Evolutionary conservation across 2,329 filamentous ascomycete species (phyloP), one percentile per base, ranked within the genome.

Genomic region (Aurifilum marmelostoma): DNA sequence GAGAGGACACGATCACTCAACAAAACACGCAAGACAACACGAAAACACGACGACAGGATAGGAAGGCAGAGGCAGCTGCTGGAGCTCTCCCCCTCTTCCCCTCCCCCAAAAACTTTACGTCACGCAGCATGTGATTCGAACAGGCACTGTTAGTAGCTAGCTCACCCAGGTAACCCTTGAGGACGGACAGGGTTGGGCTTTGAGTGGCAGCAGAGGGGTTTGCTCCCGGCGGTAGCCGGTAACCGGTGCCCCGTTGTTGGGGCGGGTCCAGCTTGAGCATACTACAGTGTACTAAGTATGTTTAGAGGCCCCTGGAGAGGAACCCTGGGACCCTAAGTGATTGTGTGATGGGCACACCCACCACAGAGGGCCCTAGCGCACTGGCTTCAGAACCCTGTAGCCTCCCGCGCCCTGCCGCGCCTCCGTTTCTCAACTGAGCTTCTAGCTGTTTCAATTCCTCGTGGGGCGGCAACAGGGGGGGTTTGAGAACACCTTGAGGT

Each of bases 401-500:
- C 54, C n/a, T 24, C n/a, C n/a, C n/a, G n/a, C n/a, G n/a, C n/a
- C n/a, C n/a, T n/a, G n/a, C n/a, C n/a, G n/a, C 7, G 21, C n/a
- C 32, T n/a, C 58, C 52, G 47, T 59, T 66, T 32, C 64, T 34
- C 16, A 32, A 47, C 39, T 27, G n/a, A 24, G 12, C 32, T 37
- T 6, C n/a, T 12, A 47, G 27, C 61, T 32, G 61, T 63, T 63
- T 63, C 61, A 63, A 63, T 39, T n/a, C 41, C 41, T 29, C 41
- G 14, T 29, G n/a, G 41, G 24, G 24, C 39, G 61, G 47, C 61
- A 50, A 9, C 43, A 47, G 43, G 43, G 43, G 43, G 41, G 61
- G 27, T 16, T 47, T 32, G 37, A 12, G 39, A 47, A 50, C 54
- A 66, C 41, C 41, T 66, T 72, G 71, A 47, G 43, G 7, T 47